These are phyloP conservation scores for Tilletia indica DNA, from an alignment of 1,284 basidiomycete species.

Conservation along the genomic window DNA sequence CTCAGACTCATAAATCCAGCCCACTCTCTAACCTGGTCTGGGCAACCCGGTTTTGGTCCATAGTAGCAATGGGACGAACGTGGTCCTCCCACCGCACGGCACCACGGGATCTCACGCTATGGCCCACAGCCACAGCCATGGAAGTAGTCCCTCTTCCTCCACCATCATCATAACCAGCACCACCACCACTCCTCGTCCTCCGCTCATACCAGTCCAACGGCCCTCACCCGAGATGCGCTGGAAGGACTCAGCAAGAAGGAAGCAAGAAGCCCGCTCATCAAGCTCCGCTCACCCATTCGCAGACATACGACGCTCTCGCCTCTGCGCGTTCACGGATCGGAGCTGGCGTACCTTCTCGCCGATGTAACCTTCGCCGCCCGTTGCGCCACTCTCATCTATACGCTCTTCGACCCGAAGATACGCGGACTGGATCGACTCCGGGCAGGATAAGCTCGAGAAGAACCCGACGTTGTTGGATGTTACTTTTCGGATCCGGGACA, in stretches of 20 bases:
- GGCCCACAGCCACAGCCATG: neutral
- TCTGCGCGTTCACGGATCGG: neutral
- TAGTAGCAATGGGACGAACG: neutral
- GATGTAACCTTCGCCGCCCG: conserved; percentile 11
- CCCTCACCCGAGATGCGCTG: neutral
- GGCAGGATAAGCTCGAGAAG: neutral
- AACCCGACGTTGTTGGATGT: conserved; percentile 11
- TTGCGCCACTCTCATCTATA: neutral
- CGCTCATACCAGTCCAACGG: neutral
- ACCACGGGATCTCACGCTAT: neutral
- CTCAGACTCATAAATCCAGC: neutral
- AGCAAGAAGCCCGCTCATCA: neutral
- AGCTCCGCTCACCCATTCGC: neutral
- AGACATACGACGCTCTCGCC: conserved; percentile 14
- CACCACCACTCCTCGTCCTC: no score
- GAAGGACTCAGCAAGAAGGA: conserved; percentile 1
- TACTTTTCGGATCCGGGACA: conserved; percentile 5
- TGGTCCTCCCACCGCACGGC: neutral
- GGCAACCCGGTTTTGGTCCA: no score
- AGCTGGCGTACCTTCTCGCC: neutral
- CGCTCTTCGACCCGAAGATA: conserved; percentile 13
- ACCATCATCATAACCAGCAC: no score
- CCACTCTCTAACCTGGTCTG: no score
- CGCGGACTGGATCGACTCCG: conserved; percentile 1
- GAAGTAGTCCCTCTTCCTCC: neutral